Evolutionary conservation across 2,329 filamentous ascomycete genomes (phyloP).

Genomic region (Aschersonia sp.): DNA sequence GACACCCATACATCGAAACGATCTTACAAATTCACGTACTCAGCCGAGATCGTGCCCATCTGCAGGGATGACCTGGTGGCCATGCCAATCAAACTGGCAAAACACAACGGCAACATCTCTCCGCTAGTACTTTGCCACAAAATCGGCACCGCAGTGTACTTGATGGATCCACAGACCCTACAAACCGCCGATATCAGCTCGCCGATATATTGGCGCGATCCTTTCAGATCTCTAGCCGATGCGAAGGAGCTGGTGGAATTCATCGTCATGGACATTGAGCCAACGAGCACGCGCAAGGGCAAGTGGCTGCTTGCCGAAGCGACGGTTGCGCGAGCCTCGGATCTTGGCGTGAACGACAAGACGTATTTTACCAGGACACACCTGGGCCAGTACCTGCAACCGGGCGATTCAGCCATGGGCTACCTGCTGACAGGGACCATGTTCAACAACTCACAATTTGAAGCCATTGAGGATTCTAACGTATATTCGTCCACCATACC

Average conservation of each 20-base stretch:
- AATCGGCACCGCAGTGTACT: conserved; percentile 77
- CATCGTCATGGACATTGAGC: conserved; percentile 87
- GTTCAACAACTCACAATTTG: conserved; percentile 80
- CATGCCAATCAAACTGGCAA: conserved; percentile 77
- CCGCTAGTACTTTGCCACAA: conserved; percentile 77
- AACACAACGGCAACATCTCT: conserved; percentile 73
- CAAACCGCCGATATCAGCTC: conserved; percentile 78
- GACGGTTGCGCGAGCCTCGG: conserved; percentile 73
- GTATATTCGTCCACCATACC: conserved; percentile 69
- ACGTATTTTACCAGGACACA: conserved; percentile 88
- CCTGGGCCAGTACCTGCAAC: conserved; percentile 69
- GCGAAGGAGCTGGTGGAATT: conserved; percentile 81
- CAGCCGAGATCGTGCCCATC: conserved; percentile 78
- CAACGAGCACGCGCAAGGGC: conserved; percentile 58
- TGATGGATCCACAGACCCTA: conserved; percentile 81
- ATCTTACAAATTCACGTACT: conserved; percentile 91
- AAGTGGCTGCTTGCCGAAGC: conserved; percentile 76
- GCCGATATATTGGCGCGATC: conserved; percentile 77
- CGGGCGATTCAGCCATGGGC: conserved; percentile 88
- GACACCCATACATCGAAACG: conserved; percentile 83
- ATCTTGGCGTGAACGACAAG: conserved; percentile 72
- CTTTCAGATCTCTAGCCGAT: conserved; percentile 74
- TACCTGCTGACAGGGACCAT: conserved; percentile 81
- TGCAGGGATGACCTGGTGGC: conserved; percentile 98
- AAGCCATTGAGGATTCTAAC: conserved; percentile 65